phyloP scores from a whole-genome alignment of 257 asterid species.

The Gardenia jasminoides region DNA sequence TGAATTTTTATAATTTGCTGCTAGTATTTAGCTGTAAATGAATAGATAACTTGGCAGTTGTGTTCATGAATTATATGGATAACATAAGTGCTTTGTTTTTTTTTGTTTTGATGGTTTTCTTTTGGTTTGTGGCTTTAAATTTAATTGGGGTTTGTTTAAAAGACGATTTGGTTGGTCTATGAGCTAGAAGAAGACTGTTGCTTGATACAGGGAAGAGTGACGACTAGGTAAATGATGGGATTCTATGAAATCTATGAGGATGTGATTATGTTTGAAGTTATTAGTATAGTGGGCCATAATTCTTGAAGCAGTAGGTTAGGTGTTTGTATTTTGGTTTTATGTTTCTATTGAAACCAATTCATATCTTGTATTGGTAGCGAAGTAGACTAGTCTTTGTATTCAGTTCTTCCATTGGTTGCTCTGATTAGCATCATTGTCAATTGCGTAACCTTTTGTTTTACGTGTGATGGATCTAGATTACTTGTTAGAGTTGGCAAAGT shows the following conservation, averaged over 20 bases:
- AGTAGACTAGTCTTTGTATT: background rate
- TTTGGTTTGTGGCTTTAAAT: background rate
- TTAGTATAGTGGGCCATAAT: background rate
- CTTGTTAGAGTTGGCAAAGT: conserved; percentile 9
- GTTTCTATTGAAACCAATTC: background rate
- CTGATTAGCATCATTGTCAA: background rate
- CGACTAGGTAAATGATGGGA: background rate
- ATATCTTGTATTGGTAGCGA: background rate
- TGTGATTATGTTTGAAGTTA: background rate
- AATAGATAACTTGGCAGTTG: background rate
- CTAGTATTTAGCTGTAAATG: background rate
- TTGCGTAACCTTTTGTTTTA: background rate
- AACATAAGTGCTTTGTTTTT: background rate
- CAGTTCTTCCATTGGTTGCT: background rate
- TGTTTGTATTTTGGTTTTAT: background rate
- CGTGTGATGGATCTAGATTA: background rate
- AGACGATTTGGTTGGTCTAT: background rate
- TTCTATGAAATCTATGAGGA: background rate
- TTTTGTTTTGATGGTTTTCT: background rate
- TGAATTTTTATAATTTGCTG: background rate
- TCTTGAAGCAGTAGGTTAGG: background rate
- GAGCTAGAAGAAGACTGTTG: background rate
- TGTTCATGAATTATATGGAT: background rate
- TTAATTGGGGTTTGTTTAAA: background rate
- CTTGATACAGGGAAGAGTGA: background rate